phyloP scores from a whole-genome alignment of 2,329 filamentous ascomycete species.

The Neurospora sp. region DNA sequence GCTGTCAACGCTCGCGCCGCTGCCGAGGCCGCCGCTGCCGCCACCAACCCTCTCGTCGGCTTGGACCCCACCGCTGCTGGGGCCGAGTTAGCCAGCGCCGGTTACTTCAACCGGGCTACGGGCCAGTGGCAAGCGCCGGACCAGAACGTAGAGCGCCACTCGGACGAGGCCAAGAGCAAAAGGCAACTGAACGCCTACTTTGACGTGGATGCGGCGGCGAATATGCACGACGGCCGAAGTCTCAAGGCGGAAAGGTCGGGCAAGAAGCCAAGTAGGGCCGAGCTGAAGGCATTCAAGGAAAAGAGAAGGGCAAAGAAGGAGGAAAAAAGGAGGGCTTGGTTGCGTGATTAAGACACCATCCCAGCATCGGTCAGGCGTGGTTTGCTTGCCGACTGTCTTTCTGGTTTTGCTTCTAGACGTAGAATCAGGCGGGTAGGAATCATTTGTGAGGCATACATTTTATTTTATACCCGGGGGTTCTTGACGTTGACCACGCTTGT shows the following conservation, averaged over 20 bases:
- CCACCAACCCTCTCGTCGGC: background rate
- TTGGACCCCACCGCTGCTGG: conserved; percentile 21
- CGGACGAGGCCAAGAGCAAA: conserved; percentile 76
- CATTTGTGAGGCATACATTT: background rate
- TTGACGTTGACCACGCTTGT: background rate
- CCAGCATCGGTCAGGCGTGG: background rate
- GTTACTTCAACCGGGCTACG: conserved; percentile 84
- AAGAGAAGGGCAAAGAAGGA: conserved; percentile 85
- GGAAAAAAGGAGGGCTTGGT: conserved; percentile 86
- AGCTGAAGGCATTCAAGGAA: conserved; percentile 85
- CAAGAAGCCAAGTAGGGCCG: conserved; percentile 74
- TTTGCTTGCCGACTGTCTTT: background rate
- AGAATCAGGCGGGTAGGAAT: background rate
- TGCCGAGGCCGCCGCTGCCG: conserved; percentile 25
- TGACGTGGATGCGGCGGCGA: conserved; percentile 89
- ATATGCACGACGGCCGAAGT: conserved; percentile 79
- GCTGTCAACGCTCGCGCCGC: conserved; percentile 46
- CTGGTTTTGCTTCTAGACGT: background rate
- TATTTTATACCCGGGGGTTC: background rate
- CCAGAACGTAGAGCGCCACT: conserved; percentile 63
- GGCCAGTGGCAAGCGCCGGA: conserved; percentile 66
- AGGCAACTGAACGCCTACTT: conserved; percentile 93
- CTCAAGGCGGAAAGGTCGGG: conserved; percentile 81
- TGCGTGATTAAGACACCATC: conserved; percentile 55
- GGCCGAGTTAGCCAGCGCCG: conserved; percentile 54